phyloP scores from a whole-genome alignment of 345 rosid species.

The Angophora floribunda region DNA sequence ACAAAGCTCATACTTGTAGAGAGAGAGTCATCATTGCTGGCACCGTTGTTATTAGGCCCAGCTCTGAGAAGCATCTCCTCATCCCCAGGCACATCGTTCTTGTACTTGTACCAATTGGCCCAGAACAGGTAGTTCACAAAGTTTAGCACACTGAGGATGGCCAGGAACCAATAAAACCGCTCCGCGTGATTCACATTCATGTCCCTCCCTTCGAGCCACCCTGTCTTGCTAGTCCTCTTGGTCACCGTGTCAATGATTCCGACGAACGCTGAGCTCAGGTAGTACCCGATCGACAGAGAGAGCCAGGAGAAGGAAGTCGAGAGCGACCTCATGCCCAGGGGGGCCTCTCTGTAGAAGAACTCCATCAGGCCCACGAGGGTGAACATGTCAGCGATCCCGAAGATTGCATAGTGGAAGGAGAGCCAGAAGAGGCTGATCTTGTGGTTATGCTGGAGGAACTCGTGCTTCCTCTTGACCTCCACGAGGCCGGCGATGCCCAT shows the following conservation, averaged over 20 bases:
- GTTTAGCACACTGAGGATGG: slow-evolving; percentile 9
- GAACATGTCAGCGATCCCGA: slow-evolving; percentile 30
- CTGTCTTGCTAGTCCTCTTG: not conserved
- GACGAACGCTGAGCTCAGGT: slow-evolving; percentile 13
- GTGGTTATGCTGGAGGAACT: not conserved
- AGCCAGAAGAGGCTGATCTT: slow-evolving; percentile 23
- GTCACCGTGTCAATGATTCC: slow-evolving; percentile 6
- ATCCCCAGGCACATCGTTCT: not conserved
- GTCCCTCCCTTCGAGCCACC: slow-evolving; percentile 22
- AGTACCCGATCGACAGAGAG: slow-evolving; percentile 20
- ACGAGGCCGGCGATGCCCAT: slow-evolving; percentile 18
- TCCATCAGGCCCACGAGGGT: slow-evolving; percentile 24
- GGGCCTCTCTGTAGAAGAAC: slow-evolving; percentile 24
- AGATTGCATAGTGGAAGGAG: slow-evolving; percentile 15
- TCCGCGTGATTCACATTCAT: slow-evolving; percentile 14
- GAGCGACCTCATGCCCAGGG: slow-evolving; percentile 19
- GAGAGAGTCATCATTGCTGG: not conserved
- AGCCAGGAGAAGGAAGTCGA: slow-evolving; percentile 23
- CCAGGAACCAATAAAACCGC: slow-evolving; percentile 25
- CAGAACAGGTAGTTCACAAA: slow-evolving; percentile 16
- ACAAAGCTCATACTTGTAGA: not conserved
- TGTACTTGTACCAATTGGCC: slow-evolving; percentile 26
- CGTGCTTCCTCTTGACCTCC: slow-evolving; percentile 17
- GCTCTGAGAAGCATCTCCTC: slow-evolving; percentile 1
- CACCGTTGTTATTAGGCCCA: not conserved